Base-by-base conservation (phyloP, 1,284 basidiomycete species). In the Schizophyllum commune region DNA sequence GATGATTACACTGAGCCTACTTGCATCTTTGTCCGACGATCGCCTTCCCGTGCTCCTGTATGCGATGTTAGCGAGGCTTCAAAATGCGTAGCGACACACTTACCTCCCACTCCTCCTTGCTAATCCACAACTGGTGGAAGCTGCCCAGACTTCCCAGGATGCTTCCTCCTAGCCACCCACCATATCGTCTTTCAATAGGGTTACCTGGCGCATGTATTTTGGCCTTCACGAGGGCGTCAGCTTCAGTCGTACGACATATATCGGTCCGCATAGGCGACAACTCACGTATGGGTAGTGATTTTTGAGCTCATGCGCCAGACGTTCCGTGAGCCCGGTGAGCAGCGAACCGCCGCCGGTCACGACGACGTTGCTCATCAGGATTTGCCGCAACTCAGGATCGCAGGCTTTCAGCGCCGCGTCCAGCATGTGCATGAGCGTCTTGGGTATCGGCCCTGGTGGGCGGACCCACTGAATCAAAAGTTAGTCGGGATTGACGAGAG, bases 61-160 rank as follows among this genome's bases (percentile, higher is more conserved):
- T 47, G 39, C 27, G 2, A 9, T 47, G 39, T 47, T 6, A 39
- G 34, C 34, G 13, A 39, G 13, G 13, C 7, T 13, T 7, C 13
- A 7, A 7, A 13, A 39, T 13, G 34, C 13, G 34, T 7, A 39
- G 39, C 9, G 39, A 2, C 39, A 11, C 13, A 17, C 39, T 47
- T 62, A 89, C 92, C 81, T 91, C 84, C 88, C 92, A 96, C 70
- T 96, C 94, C 72, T 95, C 92, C 70, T 82, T 86, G 70, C 91
- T 94, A 69, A 96, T 92, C 94, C 94, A 96, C 51, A 96, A 76
- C 69, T 98, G 95, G 74, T 98, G 95, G 83, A 98, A 98, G 15
- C 94, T 96, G 32, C 96, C 96, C 69, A 98, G 75, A 69, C 91
- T 94, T 0, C 91, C 94, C 60, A 98, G 79, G 66, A 98, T 95